These are phyloP conservation scores for Sarocladium oryzae DNA, from an alignment of 2,329 filamentous ascomycete genomes.

Conservation along the genomic window DNA sequence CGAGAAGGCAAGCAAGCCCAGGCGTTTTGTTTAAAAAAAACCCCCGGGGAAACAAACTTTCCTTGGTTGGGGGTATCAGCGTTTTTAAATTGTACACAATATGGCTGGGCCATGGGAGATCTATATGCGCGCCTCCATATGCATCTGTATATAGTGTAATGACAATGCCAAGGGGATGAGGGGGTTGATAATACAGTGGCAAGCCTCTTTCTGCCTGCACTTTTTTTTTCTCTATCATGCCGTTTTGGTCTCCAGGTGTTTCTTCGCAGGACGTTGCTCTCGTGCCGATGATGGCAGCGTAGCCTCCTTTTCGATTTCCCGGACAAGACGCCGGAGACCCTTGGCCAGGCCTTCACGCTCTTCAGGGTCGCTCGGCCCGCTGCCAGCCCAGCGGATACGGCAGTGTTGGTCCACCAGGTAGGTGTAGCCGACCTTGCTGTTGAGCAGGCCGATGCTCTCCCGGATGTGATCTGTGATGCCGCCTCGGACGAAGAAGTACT, in stretches of 20 bases:
- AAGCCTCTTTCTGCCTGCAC: neutral
- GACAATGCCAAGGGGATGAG: neutral
- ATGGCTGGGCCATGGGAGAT: slow-evolving; percentile 11
- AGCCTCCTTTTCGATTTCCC: slow-evolving; percentile 43
- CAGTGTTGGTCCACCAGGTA: slow-evolving; percentile 85
- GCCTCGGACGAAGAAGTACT: slow-evolving; percentile 55
- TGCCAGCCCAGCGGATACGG: slow-evolving; percentile 90
- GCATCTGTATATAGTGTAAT: slow-evolving; percentile 8
- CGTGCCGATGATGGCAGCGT: slow-evolving; percentile 26
- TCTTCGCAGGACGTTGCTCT: slow-evolving; percentile 22
- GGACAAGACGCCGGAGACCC: slow-evolving; percentile 55
- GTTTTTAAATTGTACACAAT: slow-evolving; percentile 27
- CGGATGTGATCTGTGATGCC: slow-evolving; percentile 55
- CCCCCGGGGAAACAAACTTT: neutral
- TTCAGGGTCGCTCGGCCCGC: slow-evolving; percentile 57
- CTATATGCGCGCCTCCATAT: neutral
- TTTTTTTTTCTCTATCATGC: neutral
- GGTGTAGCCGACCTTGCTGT: slow-evolving; percentile 88
- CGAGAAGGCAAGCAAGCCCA: slow-evolving; percentile 9
- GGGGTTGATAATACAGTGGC: neutral
- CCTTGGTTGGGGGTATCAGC: slow-evolving; percentile 26
- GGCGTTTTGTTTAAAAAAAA: slow-evolving; percentile 25
- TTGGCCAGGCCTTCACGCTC: slow-evolving; percentile 63
- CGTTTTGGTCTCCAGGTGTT: neutral
- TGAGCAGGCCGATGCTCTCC: slow-evolving; percentile 65